Evolutionary conservation across 441 rosid species (phyloP), one percentile per base, ranked within the genome.

Genomic region (Eruca vesicaria): DNA sequence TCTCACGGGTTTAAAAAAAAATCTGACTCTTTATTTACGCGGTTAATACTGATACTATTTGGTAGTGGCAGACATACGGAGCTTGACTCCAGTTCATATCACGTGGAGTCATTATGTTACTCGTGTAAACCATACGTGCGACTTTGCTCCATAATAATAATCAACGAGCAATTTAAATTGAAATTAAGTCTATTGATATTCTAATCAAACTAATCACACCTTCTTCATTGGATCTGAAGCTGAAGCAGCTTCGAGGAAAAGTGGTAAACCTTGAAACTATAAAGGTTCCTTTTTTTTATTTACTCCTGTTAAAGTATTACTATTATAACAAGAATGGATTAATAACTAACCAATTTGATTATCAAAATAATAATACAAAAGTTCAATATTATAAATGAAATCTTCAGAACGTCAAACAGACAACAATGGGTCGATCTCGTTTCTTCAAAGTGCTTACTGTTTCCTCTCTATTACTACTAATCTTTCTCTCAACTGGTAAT

Each of bases 221-320:
- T 66, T 65, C 59, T 48, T 66, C 80, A 66, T 77, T 77, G 77
- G 80, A 77, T 77, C 80, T 77, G 80, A 70, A 70, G 75, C 66
- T 76, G 66, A 66, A 60, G 76, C 68, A 71, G 63, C 71, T 77
- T 77, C 80, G 73, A 77, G 76, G 80, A 60, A 77, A 77, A 65
- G 71, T 77, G 62, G 76, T 45, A 18, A 77, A n/a, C 52, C 77
- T 77, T 77, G 72, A 77, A 77, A 66, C 38, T 66, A 28, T 66
- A 28, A 66, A 71, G 72, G 35, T 59, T 36, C 64, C 35, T 11
- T 59, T 77, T 77, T n/a, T 52, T 66, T 69, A n/a, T 77, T 77
- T 77, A 59, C n/a, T n/a, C n/a, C n/a, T n/a, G n/a, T 19, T 66
- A 52, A 71, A 66, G 68, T 71, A 57, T 18, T 50, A 71, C 11